These are phyloP conservation scores for Yamadazyma phyllophila DNA, from an alignment of 805 yeast genomes.

Conservation along the genomic window DNA sequence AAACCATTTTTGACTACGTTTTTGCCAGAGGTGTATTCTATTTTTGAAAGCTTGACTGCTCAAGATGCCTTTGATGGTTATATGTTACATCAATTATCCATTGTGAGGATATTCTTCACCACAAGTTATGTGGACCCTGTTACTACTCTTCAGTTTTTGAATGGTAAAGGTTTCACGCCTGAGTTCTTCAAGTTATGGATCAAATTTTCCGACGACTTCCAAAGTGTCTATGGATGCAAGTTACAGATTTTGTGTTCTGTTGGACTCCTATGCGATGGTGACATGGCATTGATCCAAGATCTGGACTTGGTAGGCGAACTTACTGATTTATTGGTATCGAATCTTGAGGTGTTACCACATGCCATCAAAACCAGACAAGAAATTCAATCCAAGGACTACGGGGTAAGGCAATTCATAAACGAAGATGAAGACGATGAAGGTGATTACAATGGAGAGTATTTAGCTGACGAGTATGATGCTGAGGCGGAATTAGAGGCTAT, in stretches of 20 bases:
- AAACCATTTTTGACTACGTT: conserved; percentile 32
- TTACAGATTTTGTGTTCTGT: conserved; percentile 49
- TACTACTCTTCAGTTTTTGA: conserved; percentile 34
- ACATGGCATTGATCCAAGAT: conserved; percentile 27
- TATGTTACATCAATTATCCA: conserved; percentile 42
- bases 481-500: conserved; percentile 83
- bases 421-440: conserved; percentile 28
- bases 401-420: conserved; percentile 25
- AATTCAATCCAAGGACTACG: conserved; percentile 39
- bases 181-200: conserved; percentile 49
- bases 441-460: conserved; percentile 30
- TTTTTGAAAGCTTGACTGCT: conserved; percentile 32
- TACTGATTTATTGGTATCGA: conserved; percentile 39
- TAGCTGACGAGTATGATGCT: conserved; percentile 43
- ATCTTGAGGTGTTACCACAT: conserved; percentile 44
- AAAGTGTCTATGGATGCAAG: conserved; percentile 56
- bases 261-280: conserved; percentile 34
- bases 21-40: conserved; percentile 35
- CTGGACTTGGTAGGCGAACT: conserved; percentile 35
- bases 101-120: conserved; percentile 44
- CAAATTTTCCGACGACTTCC: conserved; percentile 43
- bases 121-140: conserved; percentile 38
- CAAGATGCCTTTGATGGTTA: conserved; percentile 43
- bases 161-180: conserved; percentile 35
- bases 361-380: conserved; percentile 49